Evolutionary conservation across 1,284 basidiomycete species (phyloP), one percentile per base, ranked within the genome.

Genomic region (Papiliotrema nemorosa): DNA sequence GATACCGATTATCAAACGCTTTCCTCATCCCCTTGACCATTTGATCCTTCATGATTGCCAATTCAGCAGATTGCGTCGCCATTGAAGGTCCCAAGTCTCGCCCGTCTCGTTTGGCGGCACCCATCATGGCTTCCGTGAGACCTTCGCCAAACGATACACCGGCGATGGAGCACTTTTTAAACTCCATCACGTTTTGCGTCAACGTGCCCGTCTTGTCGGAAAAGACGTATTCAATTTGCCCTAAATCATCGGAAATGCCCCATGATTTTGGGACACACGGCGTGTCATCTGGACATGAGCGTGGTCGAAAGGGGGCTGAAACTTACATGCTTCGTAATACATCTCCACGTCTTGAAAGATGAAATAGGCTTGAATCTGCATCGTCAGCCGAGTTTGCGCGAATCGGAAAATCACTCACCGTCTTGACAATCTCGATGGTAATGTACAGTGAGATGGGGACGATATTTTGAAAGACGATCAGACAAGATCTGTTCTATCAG

Each of bases 141-240:
- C 92, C 93, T 64, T 97, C 92, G 16, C 91, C 93, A 64, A 96
- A 97, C 0, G 84, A 65, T 0, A 90, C 77, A 2, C 92, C 93
- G 52, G 84, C 77, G 58, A 97, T 81, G 0, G 90, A 94, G 64
- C 91, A 96, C 71, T 90, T 92, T 72, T 97, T 92, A 76, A 96
- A 97, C 78, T 97, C 93, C 93, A 97, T 98, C 59, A 96, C 77
- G 75, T 93, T 97, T 74, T 97, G 90, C 2, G 92, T 96, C 49
- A 96, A 82, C 1, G 92, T 96, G 14, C 91, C 91, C 0, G 92
- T 96, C 79, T 98, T 98, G 82, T 98, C 93, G 5, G 89, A 92
- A 76, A 97, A 97, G 62, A 97, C 81, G 73, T 97, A 97, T 77
- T 96, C 93, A 74, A 97, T 97, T 76, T 97, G 93, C 24, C 93